A percentile compares a stretch with the other conserved stretches of the same genome.
Conservation (phyloP, 345 rosid species). For the Theobroma cacao region DNA sequence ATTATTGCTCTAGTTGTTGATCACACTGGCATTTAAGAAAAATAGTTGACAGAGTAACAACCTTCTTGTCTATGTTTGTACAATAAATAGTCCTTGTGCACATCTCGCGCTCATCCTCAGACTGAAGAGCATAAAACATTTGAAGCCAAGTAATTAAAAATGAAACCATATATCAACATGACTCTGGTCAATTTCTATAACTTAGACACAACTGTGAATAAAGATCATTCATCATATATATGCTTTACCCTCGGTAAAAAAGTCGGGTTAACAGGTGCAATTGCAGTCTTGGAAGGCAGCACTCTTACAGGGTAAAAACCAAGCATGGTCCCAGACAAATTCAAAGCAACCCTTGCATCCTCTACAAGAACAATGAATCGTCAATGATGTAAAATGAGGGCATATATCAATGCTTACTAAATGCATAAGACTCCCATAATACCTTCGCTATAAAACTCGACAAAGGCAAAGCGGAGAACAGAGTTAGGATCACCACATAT, state of each 20-base stretch:
- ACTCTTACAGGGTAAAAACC: slow-evolving; percentile 93
- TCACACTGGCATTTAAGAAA: not conserved
- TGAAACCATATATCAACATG: not conserved
- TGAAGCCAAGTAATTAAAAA: slow-evolving; percentile 11
- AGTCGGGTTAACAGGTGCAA: slow-evolving; percentile 99
- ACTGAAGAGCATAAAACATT: slow-evolving; percentile 40
- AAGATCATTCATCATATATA: slow-evolving; percentile 4
- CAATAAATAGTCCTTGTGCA: slow-evolving; percentile 96
- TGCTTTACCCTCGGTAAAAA: slow-evolving; percentile 84
- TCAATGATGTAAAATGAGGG: slow-evolving; percentile 9
- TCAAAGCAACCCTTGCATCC: slow-evolving; percentile 85
- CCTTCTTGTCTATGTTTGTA: slow-evolving; percentile 96
- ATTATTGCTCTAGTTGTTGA: not conserved
- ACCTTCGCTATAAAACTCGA: slow-evolving; percentile 97
- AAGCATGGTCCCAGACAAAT: slow-evolving; percentile 82
- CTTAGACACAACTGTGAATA: not conserved
- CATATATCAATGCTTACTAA: not conserved
- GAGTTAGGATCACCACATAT: slow-evolving; percentile 96
- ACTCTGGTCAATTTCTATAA: slow-evolving; percentile 1
- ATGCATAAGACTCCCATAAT: slow-evolving; percentile 22
- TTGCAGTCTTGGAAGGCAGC: slow-evolving; percentile 98
- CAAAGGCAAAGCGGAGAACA: slow-evolving; percentile 88
- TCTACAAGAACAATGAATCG: slow-evolving; percentile 47
- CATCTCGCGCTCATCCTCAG: slow-evolving; percentile 98
- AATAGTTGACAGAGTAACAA: slow-evolving; percentile 18